Evolutionary conservation across 2,329 filamentous ascomycete species (phyloP).

Genomic region (Claviceps pazoutovae): DNA sequence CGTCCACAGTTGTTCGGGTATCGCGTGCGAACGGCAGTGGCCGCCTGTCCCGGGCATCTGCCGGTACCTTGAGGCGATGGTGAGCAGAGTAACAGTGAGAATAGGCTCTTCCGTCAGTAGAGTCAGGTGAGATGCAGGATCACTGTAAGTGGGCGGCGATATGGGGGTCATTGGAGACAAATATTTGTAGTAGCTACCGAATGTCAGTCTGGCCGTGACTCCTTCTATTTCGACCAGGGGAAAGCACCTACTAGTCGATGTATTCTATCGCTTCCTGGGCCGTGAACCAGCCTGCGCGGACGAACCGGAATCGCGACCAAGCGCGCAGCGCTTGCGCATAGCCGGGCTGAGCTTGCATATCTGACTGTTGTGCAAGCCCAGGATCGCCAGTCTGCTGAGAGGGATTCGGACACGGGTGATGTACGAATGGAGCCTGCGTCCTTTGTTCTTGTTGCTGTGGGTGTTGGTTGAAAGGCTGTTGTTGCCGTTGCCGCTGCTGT

Average conservation of each 20-base stretch:
- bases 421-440: neutral
- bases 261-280: conserved; percentile 87
- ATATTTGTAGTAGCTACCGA: conserved; percentile 67
- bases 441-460: neutral
- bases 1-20: conserved; percentile 91
- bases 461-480: neutral
- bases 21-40: conserved; percentile 71
- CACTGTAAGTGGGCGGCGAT: conserved; percentile 77
- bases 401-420: neutral
- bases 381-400: conserved; percentile 29
- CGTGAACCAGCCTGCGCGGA: conserved; percentile 94
- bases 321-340: conserved; percentile 62
- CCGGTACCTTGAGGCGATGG: conserved; percentile 79
- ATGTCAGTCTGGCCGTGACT: too few species aligned
- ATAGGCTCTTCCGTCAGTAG: conserved; percentile 86
- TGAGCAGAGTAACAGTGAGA: conserved; percentile 78
- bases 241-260: conserved; percentile 62
- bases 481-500: neutral
- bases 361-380: conserved; percentile 28
- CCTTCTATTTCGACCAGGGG: too few species aligned
- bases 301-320: conserved; percentile 89
- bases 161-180: conserved; percentile 88
- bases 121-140: conserved; percentile 64
- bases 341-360: conserved; percentile 34
- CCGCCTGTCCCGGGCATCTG: conserved; percentile 67